Percentiles rank a stretch among this genome's conserved stretches.
These are phyloP conservation scores for Auxenochlorella pyrenoidosa DNA, from an alignment of 139 green algal species.

Conservation along the genomic window DNA sequence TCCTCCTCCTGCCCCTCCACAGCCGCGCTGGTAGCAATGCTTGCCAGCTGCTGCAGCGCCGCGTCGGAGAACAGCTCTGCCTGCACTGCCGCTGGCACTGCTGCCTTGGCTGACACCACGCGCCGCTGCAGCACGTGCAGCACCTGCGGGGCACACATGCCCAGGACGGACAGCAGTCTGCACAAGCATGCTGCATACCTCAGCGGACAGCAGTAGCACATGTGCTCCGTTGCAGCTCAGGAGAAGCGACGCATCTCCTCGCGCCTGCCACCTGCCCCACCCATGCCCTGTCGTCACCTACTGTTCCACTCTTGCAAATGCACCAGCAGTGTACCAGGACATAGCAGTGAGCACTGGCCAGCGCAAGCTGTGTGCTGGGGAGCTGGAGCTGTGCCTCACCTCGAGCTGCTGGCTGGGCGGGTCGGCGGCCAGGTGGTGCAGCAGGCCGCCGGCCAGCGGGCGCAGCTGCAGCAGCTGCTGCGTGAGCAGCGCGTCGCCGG, in stretches of 20 bases:
- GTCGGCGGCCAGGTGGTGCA: constrained; percentile 65
- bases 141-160: constrained; percentile 20
- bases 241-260: no score
- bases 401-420: constrained; percentile 46
- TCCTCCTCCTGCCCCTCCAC: not conserved
- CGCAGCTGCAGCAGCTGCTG: constrained; percentile 55
- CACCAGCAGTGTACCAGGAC: no score
- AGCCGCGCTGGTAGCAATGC: not conserved
- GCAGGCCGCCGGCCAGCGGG: constrained; percentile 54
- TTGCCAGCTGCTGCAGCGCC: constrained; percentile 49
- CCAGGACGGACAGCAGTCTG: no score
- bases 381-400: not conserved
- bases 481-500: constrained; percentile 43
- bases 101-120: constrained; percentile 34
- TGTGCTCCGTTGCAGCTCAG: no score
- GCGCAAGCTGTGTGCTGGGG: not conserved
- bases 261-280: no score
- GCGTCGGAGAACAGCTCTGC: constrained; percentile 62
- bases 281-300: no score
- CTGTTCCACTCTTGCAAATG: no score
- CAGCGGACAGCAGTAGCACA: no score
- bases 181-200: no score
- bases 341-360: no score
- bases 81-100: constrained; percentile 43
- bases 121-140: constrained; percentile 49